A percentile compares a stretch with the other conserved stretches of the same genome.
phyloP scores from a whole-genome alignment of 805 yeast species.

The Myxozyma geophila region DNA sequence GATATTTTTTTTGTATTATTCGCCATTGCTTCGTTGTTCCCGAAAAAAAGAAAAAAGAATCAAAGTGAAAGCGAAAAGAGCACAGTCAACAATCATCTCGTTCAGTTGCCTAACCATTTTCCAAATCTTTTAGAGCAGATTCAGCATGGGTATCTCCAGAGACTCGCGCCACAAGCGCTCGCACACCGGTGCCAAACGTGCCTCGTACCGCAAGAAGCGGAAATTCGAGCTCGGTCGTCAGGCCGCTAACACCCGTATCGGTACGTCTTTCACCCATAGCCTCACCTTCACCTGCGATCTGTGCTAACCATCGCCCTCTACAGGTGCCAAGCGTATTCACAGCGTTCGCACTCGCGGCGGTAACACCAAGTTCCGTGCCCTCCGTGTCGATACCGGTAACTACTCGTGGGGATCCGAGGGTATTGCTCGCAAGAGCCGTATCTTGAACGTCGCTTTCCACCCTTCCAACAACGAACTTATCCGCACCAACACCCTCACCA shows the following conservation, averaged over 20 bases:
- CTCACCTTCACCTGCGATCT: background rate
- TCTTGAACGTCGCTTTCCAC: conserved; percentile 96
- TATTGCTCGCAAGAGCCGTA: conserved; percentile 98
- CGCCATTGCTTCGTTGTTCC: background rate
- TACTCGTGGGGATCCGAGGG: conserved; percentile 99
- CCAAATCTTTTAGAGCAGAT: conserved; percentile 17
- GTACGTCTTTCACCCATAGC: conserved; percentile 14
- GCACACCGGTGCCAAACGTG: conserved; percentile 99
- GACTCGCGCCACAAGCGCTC: conserved; percentile 99
- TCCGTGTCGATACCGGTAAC: conserved; percentile 95
- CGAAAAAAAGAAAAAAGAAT: background rate
- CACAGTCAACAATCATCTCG: background rate
- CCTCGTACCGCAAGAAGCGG: conserved; percentile 99
- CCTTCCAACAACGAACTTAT: conserved; percentile 99
- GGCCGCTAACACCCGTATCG: conserved; percentile 99
- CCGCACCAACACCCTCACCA: conserved; percentile 99
- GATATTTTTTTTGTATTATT: background rate
- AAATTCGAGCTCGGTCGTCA: conserved; percentile 99
- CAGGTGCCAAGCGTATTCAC: conserved; percentile 94
- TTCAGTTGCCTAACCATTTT: background rate
- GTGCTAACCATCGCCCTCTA: background rate
- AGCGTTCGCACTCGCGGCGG: conserved; percentile 99
- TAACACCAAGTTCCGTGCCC: conserved; percentile 99
- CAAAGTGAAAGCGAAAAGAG: background rate
- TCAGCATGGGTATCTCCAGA: conserved; percentile 97